Evolutionary conservation across 495 filamentous ascomycete species (phyloP), one percentile per base, ranked within the genome.

Genomic region (Penicillium steckii): DNA sequence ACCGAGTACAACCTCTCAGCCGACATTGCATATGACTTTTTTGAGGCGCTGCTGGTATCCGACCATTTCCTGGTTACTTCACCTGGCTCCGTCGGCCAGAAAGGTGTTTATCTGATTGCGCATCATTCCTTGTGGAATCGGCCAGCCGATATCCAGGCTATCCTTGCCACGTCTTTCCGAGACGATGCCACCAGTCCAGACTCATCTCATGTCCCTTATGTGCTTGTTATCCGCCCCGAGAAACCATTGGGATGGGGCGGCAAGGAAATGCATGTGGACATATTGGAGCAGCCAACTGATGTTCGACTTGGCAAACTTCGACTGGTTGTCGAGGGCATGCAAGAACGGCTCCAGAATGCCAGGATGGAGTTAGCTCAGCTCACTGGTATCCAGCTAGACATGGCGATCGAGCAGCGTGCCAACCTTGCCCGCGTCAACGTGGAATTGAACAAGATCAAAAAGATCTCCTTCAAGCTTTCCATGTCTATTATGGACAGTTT

Each of bases 401-500:
- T 96, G 53, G 79, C 95, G 12, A 85, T 95, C 30, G 94, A 97
- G 64, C 87, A 95, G 64, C 81, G 93, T 53, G 95, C 95, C 21
- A 97, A 96, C 62, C 79, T 98, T 18, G 87, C 86, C 32, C 88
- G 95, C 50, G 95, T 98, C 50, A 94, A 97, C 58, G 76, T 85
- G 26, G 89, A 95, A 64, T 74, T 98, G 56, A 94, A 91, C 63
- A 91, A 93, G 65, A 98, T 97, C 59, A 95, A 95, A 66, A 94
- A 90, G 67, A 93, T 91, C 0, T 89, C 91, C 23, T 97, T 95
- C 77, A 95, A 94, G 68, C 76, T 98, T 27, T 96, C 91, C n/a
- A 96, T 96, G 72, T 88, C 92, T 9, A 97, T 97, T 67, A 97
- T 98, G 95, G 93, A 97, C 63, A 96, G 92, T 61, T 94, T 98